phyloP scores from a whole-genome alignment of 78 protist species.

The Dictyostelium citrinum region DNA sequence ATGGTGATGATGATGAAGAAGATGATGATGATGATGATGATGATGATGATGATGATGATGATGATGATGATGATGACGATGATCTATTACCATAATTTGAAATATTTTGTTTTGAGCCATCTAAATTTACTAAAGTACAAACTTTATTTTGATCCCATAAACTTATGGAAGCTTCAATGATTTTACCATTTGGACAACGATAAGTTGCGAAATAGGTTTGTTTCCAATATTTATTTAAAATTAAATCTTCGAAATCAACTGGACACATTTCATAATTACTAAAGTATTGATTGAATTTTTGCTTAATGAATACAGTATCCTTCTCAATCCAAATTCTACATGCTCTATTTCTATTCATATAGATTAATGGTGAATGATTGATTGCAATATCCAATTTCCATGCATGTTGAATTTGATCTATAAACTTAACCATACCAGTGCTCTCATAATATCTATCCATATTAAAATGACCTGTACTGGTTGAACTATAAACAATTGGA shows the following conservation, averaged over 20 bases:
- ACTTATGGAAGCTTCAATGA: conserved; percentile 40
- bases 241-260: conserved; percentile 49
- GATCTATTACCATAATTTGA: not conserved
- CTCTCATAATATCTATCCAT: conserved; percentile 42
- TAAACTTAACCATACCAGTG: conserved; percentile 1
- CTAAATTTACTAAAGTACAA: conserved; percentile 14
- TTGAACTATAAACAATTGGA: conserved; percentile 53
- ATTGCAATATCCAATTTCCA: conserved; percentile 30
- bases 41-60: not conserved
- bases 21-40: not conserved
- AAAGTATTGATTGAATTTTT: not conserved
- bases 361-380: not conserved
- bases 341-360: not conserved
- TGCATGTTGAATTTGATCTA: conserved; percentile 72
- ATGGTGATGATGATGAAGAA: too few species aligned
- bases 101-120: not conserved
- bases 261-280: conserved; percentile 55
- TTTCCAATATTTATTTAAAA: conserved; percentile 36
- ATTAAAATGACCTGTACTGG: not conserved
- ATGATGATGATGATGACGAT: not conserved
- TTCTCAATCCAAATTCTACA: conserved; percentile 42
- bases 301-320: conserved; percentile 10
- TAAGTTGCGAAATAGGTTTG: conserved; percentile 42
- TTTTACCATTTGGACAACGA: not conserved
- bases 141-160: conserved; percentile 76